These are phyloP conservation scores for Verticillium longisporum DNA, from an alignment of 2,329 filamentous ascomycete genomes.

Conservation along the genomic window DNA sequence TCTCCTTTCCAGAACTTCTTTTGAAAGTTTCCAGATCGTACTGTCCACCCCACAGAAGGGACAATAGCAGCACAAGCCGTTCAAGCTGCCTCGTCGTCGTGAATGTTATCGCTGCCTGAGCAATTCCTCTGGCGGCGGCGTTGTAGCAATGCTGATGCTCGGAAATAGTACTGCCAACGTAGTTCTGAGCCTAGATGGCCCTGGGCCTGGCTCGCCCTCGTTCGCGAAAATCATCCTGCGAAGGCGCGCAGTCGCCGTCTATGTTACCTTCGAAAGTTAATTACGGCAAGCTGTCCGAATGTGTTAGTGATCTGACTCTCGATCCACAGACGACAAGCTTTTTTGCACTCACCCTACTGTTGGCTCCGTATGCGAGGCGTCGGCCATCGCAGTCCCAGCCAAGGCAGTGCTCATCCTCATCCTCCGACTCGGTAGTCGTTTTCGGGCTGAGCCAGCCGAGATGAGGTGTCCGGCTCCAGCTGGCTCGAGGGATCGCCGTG, in stretches of 20 bases:
- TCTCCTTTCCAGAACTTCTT: neutral
- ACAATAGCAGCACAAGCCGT: neutral
- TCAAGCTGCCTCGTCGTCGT: neutral
- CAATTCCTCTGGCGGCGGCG: neutral
- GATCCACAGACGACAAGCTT: neutral
- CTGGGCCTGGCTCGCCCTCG: neutral
- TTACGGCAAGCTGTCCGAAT: constrained; percentile 37
- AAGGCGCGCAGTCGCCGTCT: too few relatives aligned
- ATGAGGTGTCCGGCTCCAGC: constrained; percentile 50
- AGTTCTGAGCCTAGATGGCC: neutral
- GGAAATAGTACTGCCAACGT: too few relatives aligned
- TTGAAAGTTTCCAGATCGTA: neutral
- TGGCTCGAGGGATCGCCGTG: constrained; percentile 49
- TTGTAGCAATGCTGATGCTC: neutral
- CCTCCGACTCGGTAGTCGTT: constrained; percentile 43
- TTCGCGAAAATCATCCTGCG: neutral
- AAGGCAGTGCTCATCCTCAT: constrained; percentile 55
- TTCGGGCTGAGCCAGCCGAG: constrained; percentile 53
- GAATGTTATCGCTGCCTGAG: neutral
- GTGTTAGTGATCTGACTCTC: neutral
- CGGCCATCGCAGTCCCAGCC: constrained; percentile 57
- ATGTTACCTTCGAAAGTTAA: constrained; percentile 38
- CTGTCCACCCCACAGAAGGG: neutral
- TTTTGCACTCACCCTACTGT: constrained; percentile 47
- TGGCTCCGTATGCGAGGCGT: constrained; percentile 57